phyloP scores from a whole-genome alignment of 2,329 filamentous ascomycete genomes.

The Aureobasidium zeae region DNA sequence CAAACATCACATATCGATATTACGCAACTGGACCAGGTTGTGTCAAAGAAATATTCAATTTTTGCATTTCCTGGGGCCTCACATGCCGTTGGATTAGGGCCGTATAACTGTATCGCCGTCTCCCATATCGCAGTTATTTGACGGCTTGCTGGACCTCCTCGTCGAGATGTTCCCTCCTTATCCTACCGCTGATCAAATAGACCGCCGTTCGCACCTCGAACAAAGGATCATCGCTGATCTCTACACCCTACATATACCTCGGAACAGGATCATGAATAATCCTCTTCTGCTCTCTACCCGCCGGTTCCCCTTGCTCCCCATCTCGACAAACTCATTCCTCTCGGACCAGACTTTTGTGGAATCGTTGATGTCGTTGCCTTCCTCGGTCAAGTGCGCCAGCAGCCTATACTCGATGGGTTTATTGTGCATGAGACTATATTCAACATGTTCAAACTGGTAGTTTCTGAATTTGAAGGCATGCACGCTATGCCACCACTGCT shows the following conservation, averaged over 20 bases:
- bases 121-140: not conserved
- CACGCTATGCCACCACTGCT: conserved; percentile 9
- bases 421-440: not conserved
- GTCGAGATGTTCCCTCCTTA: conserved; percentile 16
- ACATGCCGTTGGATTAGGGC: too few species aligned
- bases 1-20: too few species aligned
- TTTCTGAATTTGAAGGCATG: conserved; percentile 5
- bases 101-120: not conserved
- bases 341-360: conserved; percentile 1
- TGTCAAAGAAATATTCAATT: too few species aligned
- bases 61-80: too few species aligned
- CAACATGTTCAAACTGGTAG: conserved; percentile 3
- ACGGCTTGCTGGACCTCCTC: conserved; percentile 6
- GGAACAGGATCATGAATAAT: conserved; percentile 19
- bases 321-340: conserved; percentile 5
- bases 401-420: conserved; percentile 13
- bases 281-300: conserved; percentile 17
- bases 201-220: conserved; percentile 18
- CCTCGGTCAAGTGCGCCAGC: not conserved
- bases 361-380: not conserved
- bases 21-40: too few species aligned
- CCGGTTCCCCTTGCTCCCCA: conserved; percentile 14
- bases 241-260: conserved; percentile 19
- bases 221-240: conserved; percentile 18
- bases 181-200: conserved; percentile 18